Conservation (phyloP, 2,329 filamentous ascomycete species). For the Parascedosporium putredinis region DNA sequence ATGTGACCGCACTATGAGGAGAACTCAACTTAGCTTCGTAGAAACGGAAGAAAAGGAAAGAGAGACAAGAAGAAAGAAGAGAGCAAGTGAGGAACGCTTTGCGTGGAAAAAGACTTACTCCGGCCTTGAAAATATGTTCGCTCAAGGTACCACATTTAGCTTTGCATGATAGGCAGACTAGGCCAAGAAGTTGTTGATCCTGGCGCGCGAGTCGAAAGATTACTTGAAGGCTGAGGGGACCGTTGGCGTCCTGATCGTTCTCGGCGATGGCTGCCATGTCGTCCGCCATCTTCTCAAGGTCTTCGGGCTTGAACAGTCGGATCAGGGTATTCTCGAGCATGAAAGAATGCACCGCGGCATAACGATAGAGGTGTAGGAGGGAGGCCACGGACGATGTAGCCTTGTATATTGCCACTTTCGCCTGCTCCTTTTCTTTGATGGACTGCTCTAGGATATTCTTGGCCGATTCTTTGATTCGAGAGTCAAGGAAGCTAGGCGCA, state of each 20-base stretch:
- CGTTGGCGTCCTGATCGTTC: too few species aligned
- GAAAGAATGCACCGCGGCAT: not conserved
- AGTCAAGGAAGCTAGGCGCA: not conserved
- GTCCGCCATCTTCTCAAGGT: not conserved
- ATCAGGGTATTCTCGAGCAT: not conserved
- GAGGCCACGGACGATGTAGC: not conserved
- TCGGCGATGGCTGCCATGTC: not conserved
- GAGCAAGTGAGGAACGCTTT: not conserved
- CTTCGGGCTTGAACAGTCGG: not conserved
- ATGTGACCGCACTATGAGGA: slow-evolving; percentile 2
- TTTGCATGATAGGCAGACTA: not conserved
- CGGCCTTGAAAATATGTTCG: not conserved
- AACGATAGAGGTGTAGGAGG: not conserved
- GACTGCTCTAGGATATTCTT: not conserved
- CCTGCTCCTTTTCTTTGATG: not conserved
- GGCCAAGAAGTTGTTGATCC: not conserved
- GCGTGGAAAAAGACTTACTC: not conserved
- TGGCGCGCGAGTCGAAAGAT: not conserved
- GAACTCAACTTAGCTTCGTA: too few species aligned
- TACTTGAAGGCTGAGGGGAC: not conserved
- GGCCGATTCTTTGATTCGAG: not conserved
- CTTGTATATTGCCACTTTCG: not conserved
- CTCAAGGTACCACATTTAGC: not conserved
- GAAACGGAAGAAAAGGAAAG: too few species aligned
- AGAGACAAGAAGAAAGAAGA: not conserved